A percentile compares a stretch with the other conserved stretches of the same genome.
Conservation (phyloP, 1,139 yeast genomes). For the Zhuliangozyma blackwelliae region DNA sequence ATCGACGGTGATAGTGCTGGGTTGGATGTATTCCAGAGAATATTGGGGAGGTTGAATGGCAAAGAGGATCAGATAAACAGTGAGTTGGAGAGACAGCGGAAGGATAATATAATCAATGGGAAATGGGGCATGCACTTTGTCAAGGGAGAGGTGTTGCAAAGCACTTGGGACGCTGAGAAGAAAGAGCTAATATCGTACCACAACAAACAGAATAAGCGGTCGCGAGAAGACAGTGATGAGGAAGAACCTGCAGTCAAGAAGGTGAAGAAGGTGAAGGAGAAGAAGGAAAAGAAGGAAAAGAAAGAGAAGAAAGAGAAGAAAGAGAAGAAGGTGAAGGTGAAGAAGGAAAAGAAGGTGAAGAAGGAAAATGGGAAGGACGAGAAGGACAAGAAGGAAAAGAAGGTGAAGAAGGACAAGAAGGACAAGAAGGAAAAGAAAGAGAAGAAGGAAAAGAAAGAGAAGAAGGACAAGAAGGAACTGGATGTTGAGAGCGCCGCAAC, state of each 20-base stretch:
- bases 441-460: conserved; percentile 16
- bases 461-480: conserved; percentile 13
- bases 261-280: conserved; percentile 8
- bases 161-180: conserved; percentile 77
- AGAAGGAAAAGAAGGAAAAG: conserved; percentile 9
- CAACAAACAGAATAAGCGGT: conserved; percentile 8
- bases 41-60: conserved; percentile 82
- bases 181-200: conserved; percentile 28
- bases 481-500: no score
- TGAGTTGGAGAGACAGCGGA: conserved; percentile 63
- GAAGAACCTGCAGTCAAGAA: conserved; percentile 1
- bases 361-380: conserved; percentile 19
- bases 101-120: conserved; percentile 66
- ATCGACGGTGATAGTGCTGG: conserved; percentile 86
- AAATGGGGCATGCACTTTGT: conserved; percentile 87
- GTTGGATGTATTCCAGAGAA: conserved; percentile 85
- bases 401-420: conserved; percentile 19
- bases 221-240: conserved; percentile 9
- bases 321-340: conserved; percentile 18
- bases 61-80: conserved; percentile 55
- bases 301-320: conserved; percentile 14
- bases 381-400: conserved; percentile 20
- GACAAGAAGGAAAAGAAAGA: conserved; percentile 22
- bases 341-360: no score
- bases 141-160: conserved; percentile 73